Conservation (phyloP, 73 alveolate species). For the Paramecium bursaria region DNA sequence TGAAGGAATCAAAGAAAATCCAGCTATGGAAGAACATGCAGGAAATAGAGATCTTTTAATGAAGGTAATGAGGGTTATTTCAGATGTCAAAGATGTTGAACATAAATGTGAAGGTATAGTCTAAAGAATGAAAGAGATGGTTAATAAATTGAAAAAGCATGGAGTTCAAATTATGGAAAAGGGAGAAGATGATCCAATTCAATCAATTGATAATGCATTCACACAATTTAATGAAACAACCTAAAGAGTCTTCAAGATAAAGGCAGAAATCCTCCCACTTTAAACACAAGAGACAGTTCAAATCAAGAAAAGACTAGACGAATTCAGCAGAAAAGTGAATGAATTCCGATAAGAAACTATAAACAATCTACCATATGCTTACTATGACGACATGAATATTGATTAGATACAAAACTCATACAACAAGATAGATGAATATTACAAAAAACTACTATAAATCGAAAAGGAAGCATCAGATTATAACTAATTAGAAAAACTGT, state of each 20-base stretch:
- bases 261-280: conserved; percentile 97
- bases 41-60: conserved; percentile 82
- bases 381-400: conserved; percentile 77
- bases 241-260: conserved; percentile 95
- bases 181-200: conserved; percentile 71
- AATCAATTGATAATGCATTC: conserved; percentile 82
- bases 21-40: conserved; percentile 81
- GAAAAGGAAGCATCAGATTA: conserved; percentile 90
- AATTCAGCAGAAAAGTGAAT: conserved; percentile 87
- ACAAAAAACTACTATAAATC: conserved; percentile 82
- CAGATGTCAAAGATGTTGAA: conserved; percentile 92
- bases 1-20: conserved; percentile 89
- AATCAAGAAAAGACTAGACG: conserved; percentile 89
- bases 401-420: conserved; percentile 88
- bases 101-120: conserved; percentile 83
- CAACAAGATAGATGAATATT: conserved; percentile 83
- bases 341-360: conserved; percentile 94
- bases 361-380: conserved; percentile 89
- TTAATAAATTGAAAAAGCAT: conserved; percentile 84
- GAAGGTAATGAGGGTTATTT: conserved; percentile 94
- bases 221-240: conserved; percentile 94
- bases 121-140: conserved; percentile 88
- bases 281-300: conserved; percentile 96
- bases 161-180: conserved; percentile 85
- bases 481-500: conserved; percentile 93